These are phyloP conservation scores for Carex myosuroides DNA, from an alignment of 176 grass and related monocot species.

Conservation along the genomic window DNA sequence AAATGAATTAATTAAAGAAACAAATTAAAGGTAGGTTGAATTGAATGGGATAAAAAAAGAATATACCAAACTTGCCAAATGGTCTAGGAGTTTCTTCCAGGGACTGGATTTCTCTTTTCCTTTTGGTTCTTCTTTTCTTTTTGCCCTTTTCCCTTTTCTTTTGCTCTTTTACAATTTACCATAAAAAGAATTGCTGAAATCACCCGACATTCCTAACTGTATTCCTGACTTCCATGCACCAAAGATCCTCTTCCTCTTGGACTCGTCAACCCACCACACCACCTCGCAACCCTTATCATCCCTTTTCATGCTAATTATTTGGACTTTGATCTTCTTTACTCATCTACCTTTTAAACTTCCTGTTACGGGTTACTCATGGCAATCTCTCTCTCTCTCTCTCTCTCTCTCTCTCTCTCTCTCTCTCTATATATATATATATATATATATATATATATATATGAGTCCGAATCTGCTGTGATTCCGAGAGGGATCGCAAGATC, in stretches of 20 bases:
- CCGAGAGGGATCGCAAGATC: too few species aligned
- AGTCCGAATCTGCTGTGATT: too few species aligned
- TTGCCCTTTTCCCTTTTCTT: conserved; percentile 82
- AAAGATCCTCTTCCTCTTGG: conserved; percentile 52
- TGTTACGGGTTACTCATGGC: background rate
- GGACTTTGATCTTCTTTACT: background rate
- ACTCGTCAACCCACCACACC: conserved; percentile 60
- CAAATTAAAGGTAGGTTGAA: background rate
- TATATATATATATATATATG: too few species aligned
- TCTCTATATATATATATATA: too few species aligned
- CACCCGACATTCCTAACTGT: conserved; percentile 82
- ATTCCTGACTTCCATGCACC: conserved; percentile 23
- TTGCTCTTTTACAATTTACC: conserved; percentile 50
- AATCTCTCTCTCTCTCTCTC: too few species aligned
- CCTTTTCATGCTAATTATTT: conserved; percentile 28
- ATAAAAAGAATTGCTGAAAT: conserved; percentile 42
- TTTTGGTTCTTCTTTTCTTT: conserved; percentile 21
- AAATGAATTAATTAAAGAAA: background rate
- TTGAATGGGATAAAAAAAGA: conserved; percentile 9
- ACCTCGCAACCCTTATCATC: conserved; percentile 11
- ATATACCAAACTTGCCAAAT: conserved; percentile 67
- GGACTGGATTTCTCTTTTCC: conserved; percentile 27
- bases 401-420: too few species aligned
- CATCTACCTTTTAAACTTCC: background rate
- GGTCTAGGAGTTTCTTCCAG: conserved; percentile 4